Evolutionary conservation across 345 rosid genomes (phyloP), one percentile per base, ranked within the genome.

Genomic region (Trapa incisa): DNA sequence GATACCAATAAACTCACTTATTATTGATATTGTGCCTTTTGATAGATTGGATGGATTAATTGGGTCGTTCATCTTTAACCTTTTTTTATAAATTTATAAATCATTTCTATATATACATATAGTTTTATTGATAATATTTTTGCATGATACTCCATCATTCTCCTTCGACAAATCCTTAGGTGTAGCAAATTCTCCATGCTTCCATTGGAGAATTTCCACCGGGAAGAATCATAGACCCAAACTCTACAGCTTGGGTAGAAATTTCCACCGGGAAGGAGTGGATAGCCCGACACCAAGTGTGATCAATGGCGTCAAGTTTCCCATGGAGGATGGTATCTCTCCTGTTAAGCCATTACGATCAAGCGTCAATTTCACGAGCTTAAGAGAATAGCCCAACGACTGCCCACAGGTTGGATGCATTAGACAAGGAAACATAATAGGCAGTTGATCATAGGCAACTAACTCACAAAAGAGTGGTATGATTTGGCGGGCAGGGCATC

Each of bases 211-310:
- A 22, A 22, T 22, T 22, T 22, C 29, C 29, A 42, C 71, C 22
- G 0, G 76, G 13, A 3, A 2, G 3, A 43, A 4, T 2, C 54
- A 78, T 33, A 1, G 22, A 42, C 43, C 47, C 62, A 33, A 70
- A 64, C 32, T 68, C 41, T 12, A 77, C 75, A 0, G 75, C 41
- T 52, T 63, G 67, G 1, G 58, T 16, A 61, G 83, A 77, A 11
- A 82, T 73, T 0, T 5, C 57, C 37, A 78, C 78, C 13, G 65
- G 53, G 0, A 77, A 37, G 4, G 48, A 43, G 47, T 75, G 77
- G 1, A 29, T 13, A 1, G 7, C 1, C 15, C 75, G 72, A 5
- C 45, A 2, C 8, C 77, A 65, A 12, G 29, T 22, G 1, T 0
- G 11, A 0, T 53, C 32, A 77, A 39, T 14, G 3, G 2, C 0